Evolutionary conservation across 805 yeast species (phyloP), one percentile per base, ranked within the genome.

Genomic region (Nakazawaea molendinolei): DNA sequence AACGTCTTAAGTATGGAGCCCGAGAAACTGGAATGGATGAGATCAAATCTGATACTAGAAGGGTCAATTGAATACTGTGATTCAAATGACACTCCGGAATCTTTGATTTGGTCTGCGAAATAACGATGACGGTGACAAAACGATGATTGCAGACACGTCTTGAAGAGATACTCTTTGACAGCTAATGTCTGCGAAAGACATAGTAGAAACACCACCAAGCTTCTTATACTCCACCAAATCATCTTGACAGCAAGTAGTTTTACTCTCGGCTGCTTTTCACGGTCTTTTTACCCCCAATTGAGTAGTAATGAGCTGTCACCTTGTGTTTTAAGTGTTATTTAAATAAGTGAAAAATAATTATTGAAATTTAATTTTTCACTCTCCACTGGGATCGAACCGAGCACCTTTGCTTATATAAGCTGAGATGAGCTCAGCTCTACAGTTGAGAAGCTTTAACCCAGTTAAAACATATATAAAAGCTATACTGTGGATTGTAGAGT

Each of bases 41-140:
- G 50, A 25, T 52, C 45, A 21, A 59, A 43, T 3, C 42, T 23
- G 14, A 74, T 39, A 1, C 64, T 47, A 3, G 51, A 40, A 7
- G 54, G 47, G 39, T 69, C 74, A 25, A 71, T 44, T 3, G 63
- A 51, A 44, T 73, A 71, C 21, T 66, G 61, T 1, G 65, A 52
- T 15, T 54, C 55, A 28, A 55, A 59, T 1, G 51, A 44, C 13
- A 38, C 34, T 1, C 45, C 49, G 8, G 34, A 39, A 6, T 45
- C 45, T 5, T 44, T 38, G 5, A 72, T 62, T 31, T 63, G 52
- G 3, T 51, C 42, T 1, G 86, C 84, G 51, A 71, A 86, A 39
- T 74, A 76, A 38, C 90, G 63, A 50, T 89, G 85, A 55, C 97
- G 69, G 33, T 68, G 58, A 52, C 97, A 89, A 52, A 89, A 87